Conservation (phyloP, 2,329 filamentous ascomycete species). For the Lachnellula arida region DNA sequence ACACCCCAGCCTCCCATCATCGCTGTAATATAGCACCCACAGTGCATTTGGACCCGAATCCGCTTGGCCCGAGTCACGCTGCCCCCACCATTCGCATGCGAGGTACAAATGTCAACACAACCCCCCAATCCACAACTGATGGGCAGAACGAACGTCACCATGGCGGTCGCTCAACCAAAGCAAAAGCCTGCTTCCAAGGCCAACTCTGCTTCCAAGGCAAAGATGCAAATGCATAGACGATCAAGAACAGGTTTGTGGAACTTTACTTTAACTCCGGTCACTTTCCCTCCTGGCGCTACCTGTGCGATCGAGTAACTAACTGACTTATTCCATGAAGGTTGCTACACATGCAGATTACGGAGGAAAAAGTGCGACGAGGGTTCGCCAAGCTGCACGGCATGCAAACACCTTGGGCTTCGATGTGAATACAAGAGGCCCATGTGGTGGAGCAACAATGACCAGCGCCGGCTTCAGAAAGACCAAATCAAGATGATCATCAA, state of each 20-base stretch:
- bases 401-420: conserved; percentile 67
- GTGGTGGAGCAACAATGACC: conserved; percentile 96
- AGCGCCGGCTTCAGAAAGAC: conserved; percentile 83
- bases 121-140: conserved; percentile 52
- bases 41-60: conserved; percentile 17
- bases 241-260: conserved; percentile 81
- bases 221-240: conserved; percentile 85
- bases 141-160: conserved; percentile 36
- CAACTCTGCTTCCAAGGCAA: conserved; percentile 56
- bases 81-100: conserved; percentile 28
- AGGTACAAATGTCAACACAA: conserved; percentile 57
- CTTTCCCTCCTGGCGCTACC: conserved; percentile 30
- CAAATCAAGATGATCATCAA: conserved; percentile 97
- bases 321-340: conserved; percentile 41
- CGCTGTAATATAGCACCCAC: conserved; percentile 21
- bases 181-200: conserved; percentile 53
- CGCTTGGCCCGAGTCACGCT: conserved; percentile 27
- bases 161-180: conserved; percentile 60
- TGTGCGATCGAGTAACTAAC: conserved; percentile 52
- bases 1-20: conserved; percentile 23
- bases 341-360: conserved; percentile 63
- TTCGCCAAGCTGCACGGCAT: conserved; percentile 57
- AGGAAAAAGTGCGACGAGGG: conserved; percentile 68
- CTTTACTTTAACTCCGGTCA: conserved; percentile 16
- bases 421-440: conserved; percentile 96